These are phyloP conservation scores for Cystobasidiaceae sp. DNA, from an alignment of 1,284 basidiomycete species.

Conservation along the genomic window DNA sequence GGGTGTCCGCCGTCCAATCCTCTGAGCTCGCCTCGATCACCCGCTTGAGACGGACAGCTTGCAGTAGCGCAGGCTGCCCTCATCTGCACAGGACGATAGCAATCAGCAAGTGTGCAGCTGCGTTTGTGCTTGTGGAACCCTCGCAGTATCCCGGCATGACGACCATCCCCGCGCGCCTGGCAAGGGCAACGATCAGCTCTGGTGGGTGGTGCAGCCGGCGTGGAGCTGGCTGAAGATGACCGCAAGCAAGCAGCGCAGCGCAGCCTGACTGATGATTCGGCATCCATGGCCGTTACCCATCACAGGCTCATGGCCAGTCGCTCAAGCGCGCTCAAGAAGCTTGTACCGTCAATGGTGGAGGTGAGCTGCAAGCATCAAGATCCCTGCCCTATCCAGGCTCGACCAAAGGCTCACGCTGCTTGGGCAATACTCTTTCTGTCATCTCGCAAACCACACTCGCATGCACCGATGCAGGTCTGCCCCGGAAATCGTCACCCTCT, in stretches of 20 bases:
- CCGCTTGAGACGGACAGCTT: too few relatives aligned
- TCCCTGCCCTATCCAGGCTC: neutral
- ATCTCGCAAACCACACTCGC: neutral
- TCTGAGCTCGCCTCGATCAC: too few relatives aligned
- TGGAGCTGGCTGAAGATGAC: neutral
- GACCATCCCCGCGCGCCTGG: conserved; percentile 86
- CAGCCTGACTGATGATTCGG: neutral
- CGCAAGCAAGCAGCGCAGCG: neutral
- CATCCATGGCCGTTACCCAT: neutral
- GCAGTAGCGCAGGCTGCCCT: too few relatives aligned
- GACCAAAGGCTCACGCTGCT: neutral
- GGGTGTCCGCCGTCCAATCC: too few relatives aligned
- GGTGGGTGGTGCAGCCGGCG: neutral
- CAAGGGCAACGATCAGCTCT: conserved; percentile 62
- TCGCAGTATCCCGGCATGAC: conserved; percentile 49
- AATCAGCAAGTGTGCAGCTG: too few relatives aligned
- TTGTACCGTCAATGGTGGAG: conserved; percentile 93
- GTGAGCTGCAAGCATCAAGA: conserved; percentile 49
- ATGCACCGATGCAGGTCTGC: conserved; percentile 55
- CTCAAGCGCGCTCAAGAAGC: conserved; percentile 64
- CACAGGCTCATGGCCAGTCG: conserved; percentile 57
- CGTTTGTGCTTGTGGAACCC: neutral
- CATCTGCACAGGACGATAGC: neutral
- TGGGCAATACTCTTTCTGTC: neutral
- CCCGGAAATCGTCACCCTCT: conserved; percentile 79